Evolutionary conservation across 179 eudicot genomes (phyloP), one percentile per base, ranked within the genome.

Genomic region (Silene coronaria): DNA sequence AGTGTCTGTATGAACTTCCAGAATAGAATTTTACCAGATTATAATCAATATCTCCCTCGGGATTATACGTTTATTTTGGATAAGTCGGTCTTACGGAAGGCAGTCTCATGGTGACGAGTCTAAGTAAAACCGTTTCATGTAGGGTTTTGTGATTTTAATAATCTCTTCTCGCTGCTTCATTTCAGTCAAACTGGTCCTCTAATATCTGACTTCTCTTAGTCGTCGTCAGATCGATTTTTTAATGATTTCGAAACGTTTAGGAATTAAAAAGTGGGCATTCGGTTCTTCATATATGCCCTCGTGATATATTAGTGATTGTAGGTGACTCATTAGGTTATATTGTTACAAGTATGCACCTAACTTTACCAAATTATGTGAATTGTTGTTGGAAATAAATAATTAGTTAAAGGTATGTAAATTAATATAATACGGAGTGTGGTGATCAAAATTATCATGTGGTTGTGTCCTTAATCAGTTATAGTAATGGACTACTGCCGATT

Each of bases 381-480:
- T 42, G 42, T 13, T 32, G 66, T 23, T 55, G 59, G 59, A 27
- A 61, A 63, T 58, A 76, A 42, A 23, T 78, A 16, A 26, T 48
- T 67, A 32, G 62, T 45, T 45, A 45, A 45, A 45, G 51, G 14
- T 45, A 28, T 1, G n/a, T n/a, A 45, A 30, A 64, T 61, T 19
- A 24, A 10, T 8, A 73, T 24, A 24, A 34, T 14, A 3, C n/a
- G n/a, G n/a, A n/a, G n/a, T n/a, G n/a, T n/a, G n/a, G 30, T 73
- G 51, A 36, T 58, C 46, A 67, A 45, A 69, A 21, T n/a, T 55
- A 28, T 74, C 64, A 79, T 73, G 77, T 74, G 77, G 74, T 27
- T 59, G 55, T 55, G 59, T 55, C 59, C 59, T 55, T n/a, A 55
- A 6, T 55, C 59, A 3, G 59, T 55, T 58, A 21, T 58, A 73